Conservation (phyloP, 2,329 filamentous ascomycete genomes). For the Scortechinia acanthostroma region DNA sequence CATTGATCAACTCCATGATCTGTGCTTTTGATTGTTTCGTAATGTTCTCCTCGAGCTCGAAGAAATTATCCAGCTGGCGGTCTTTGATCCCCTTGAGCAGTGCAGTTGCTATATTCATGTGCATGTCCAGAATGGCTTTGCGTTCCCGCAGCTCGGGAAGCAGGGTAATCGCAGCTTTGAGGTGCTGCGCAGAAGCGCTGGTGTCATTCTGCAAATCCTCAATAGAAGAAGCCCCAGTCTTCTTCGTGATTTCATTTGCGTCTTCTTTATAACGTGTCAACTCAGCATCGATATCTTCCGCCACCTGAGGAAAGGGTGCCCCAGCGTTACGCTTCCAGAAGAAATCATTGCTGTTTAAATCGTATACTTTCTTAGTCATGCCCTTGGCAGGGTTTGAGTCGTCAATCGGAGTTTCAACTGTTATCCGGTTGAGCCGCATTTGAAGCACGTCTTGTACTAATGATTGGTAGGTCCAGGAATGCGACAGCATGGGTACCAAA, state of each 20-base stretch:
- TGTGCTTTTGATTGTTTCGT: constrained; percentile 86
- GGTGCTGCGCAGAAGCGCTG: constrained; percentile 80
- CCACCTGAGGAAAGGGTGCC: constrained; percentile 87
- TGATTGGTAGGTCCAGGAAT: constrained; percentile 86
- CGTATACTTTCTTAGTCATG: constrained; percentile 82
- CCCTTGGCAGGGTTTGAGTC: constrained; percentile 65
- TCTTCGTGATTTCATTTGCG: constrained; percentile 86
- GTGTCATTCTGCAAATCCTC: constrained; percentile 89
- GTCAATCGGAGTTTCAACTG: constrained; percentile 78
- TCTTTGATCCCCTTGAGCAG: constrained; percentile 70
- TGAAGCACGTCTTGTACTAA: constrained; percentile 50
- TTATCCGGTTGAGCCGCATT: constrained; percentile 67
- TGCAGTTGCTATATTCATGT: constrained; percentile 87
- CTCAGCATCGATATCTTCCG: constrained; percentile 90
- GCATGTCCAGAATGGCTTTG: constrained; percentile 91
- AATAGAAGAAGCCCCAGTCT: constrained; percentile 84
- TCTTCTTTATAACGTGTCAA: constrained; percentile 93
- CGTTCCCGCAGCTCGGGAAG: constrained; percentile 86
- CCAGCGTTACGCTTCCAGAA: constrained; percentile 94
- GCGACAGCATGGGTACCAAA: constrained; percentile 94
- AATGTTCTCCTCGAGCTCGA: constrained; percentile 87
- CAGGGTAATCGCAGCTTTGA: constrained; percentile 90
- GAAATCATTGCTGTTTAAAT: constrained; percentile 82
- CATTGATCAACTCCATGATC: constrained; percentile 78
- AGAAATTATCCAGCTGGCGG: constrained; percentile 90